Evolutionary conservation across 2,329 filamentous ascomycete species (phyloP).

Genomic region (Colletotrichum salicis): DNA sequence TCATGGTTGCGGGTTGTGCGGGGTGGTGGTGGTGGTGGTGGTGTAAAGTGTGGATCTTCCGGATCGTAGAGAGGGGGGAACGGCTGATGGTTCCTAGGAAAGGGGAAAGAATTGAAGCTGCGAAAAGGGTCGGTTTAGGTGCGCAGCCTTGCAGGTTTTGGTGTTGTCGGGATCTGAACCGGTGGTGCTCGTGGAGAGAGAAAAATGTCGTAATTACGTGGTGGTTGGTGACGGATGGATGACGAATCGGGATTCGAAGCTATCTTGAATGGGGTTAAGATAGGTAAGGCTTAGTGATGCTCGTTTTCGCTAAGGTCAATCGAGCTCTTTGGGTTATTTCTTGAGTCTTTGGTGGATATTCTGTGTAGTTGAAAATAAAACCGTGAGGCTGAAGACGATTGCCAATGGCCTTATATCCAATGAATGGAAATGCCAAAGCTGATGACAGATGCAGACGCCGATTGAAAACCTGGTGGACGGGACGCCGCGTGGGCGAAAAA

Average conservation of each 20-base stretch:
- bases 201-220: constrained; percentile 27
- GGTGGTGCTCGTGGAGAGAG: constrained; percentile 6
- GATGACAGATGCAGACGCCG: constrained; percentile 24
- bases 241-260: constrained; percentile 19
- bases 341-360: neutral
- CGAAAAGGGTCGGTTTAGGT: neutral
- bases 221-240: constrained; percentile 25
- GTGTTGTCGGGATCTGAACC: constrained; percentile 19
- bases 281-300: constrained; percentile 10
- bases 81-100: constrained; percentile 6
- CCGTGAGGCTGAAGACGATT: neutral
- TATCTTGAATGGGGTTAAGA: neutral
- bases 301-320: neutral
- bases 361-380: neutral
- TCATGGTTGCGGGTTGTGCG: constrained; percentile 70
- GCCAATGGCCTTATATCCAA: constrained; percentile 25
- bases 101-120: constrained; percentile 10
- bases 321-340: neutral
- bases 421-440: neutral
- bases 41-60: neutral
- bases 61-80: neutral
- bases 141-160: constrained; percentile 16
- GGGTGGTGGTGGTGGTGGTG: neutral
- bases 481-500: constrained; percentile 25
- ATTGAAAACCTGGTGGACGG: constrained; percentile 26